phyloP scores from a whole-genome alignment of 2,329 filamentous ascomycete genomes.

The Ophiocordyceps camponoti-leonardi region DNA sequence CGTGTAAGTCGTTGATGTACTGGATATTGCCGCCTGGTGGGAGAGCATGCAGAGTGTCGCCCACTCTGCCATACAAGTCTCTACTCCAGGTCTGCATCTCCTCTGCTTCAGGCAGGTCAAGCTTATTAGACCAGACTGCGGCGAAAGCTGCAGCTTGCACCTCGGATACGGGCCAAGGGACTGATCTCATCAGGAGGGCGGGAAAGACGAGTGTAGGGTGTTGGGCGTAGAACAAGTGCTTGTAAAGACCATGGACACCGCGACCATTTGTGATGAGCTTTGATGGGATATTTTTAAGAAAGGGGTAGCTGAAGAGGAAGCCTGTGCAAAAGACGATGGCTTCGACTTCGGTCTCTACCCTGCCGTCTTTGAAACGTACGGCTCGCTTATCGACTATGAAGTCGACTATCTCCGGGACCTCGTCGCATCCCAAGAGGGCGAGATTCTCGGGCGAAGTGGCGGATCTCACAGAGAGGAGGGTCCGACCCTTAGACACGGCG shows the following conservation, averaged over 20 bases:
- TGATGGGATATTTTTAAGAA: slow-evolving; percentile 30
- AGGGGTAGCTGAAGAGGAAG: slow-evolving; percentile 74
- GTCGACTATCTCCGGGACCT: slow-evolving; percentile 40
- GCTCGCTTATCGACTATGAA: slow-evolving; percentile 36
- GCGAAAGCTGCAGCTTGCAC: slow-evolving; percentile 63
- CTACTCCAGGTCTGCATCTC: slow-evolving; percentile 59
- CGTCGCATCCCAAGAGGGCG: slow-evolving; percentile 26
- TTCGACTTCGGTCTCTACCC: slow-evolving; percentile 51
- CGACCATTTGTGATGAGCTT: slow-evolving; percentile 50
- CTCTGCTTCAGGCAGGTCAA: slow-evolving; percentile 41
- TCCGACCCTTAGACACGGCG: slow-evolving; percentile 34
- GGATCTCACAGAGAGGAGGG: slow-evolving; percentile 48
- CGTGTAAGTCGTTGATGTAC: slow-evolving; percentile 52
- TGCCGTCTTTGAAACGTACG: slow-evolving; percentile 50
- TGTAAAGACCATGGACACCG: slow-evolving; percentile 54
- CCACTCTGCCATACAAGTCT: slow-evolving; percentile 32
- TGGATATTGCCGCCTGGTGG: slow-evolving; percentile 33
- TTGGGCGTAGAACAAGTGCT: slow-evolving; percentile 60
- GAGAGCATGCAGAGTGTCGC: slow-evolving; percentile 14
- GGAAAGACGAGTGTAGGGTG: slow-evolving; percentile 68
- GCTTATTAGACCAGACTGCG: slow-evolving; percentile 55
- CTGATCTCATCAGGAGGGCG: slow-evolving; percentile 60
- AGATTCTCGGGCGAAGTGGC: slow-evolving; percentile 27
- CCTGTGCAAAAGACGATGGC: slow-evolving; percentile 76
- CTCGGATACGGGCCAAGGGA: slow-evolving; percentile 74